Percentiles rank a stretch among this genome's conserved stretches.
phyloP scores from a whole-genome alignment of 208 protist species.

The Herpetomonas samuelpessoai region DNA sequence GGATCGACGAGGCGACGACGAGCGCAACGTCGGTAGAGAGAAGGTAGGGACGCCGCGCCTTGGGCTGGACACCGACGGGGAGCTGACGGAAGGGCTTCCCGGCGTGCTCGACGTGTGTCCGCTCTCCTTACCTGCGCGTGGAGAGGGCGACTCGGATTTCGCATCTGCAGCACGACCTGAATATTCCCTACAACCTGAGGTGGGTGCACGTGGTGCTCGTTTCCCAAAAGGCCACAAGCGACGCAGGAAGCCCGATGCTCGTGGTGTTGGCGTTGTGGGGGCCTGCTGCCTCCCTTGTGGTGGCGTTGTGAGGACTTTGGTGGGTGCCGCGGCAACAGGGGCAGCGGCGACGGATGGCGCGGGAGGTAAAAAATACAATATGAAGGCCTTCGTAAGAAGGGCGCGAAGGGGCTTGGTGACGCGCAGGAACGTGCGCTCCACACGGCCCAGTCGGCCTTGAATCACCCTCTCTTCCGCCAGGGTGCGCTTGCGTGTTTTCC shows the following conservation, averaged over 20 bases:
- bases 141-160: neutral
- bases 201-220: neutral
- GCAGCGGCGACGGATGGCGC: neutral
- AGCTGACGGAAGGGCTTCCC: neutral
- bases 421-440: slow-evolving; percentile 20
- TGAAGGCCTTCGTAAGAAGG: slow-evolving; percentile 28
- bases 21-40: neutral
- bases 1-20: neutral
- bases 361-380: slow-evolving; percentile 37
- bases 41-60: neutral
- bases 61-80: neutral
- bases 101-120: neutral
- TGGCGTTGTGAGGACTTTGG: neutral
- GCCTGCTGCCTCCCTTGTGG: neutral
- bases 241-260: neutral
- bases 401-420: slow-evolving; percentile 35
- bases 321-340: neutral
- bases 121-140: no score
- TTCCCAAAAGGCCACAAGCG: neutral
- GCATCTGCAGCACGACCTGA: neutral
- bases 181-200: no score
- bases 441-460: slow-evolving; percentile 3
- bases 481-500: slow-evolving; percentile 28
- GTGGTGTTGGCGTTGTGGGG: neutral
- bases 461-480: slow-evolving; percentile 8